A percentile compares a stretch with the other conserved stretches of the same genome.
phyloP scores from a whole-genome alignment of 768 basidiomycete genomes.

The Clitopilus passeckerianus region DNA sequence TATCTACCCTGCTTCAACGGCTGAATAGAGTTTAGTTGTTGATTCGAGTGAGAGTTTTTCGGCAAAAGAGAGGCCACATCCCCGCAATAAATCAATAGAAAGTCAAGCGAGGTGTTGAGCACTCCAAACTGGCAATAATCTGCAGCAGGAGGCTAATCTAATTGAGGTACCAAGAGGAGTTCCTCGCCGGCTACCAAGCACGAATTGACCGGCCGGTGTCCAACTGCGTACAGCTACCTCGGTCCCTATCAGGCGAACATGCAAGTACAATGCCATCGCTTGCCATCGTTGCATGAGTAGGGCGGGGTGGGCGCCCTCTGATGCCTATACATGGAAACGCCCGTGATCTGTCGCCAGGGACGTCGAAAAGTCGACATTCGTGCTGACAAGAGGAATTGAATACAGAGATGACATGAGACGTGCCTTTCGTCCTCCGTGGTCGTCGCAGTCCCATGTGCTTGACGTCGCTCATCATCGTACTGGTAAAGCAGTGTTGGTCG shows the following conservation, averaged over 20 bases:
- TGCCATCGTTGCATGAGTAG: not conserved
- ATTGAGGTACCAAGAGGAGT: not conserved
- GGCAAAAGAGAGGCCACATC: not conserved
- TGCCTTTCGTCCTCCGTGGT: not conserved
- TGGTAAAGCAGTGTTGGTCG: not conserved
- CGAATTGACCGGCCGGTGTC: not conserved
- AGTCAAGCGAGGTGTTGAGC: no score
- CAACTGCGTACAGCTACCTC: not conserved
- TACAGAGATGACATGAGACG: not conserved
- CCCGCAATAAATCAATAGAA: not conserved
- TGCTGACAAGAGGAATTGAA: not conserved
- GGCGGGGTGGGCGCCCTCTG: not conserved
- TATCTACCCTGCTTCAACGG: not conserved
- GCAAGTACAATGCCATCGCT: not conserved
- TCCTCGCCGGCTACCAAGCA: not conserved
- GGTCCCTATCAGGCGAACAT: not conserved
- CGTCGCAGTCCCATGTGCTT: not conserved
- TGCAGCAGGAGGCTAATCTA: not conserved
- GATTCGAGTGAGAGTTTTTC: not conserved
- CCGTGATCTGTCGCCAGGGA: not conserved
- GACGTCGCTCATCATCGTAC: not conserved
- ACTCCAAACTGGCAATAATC: not conserved
- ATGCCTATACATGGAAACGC: not conserved
- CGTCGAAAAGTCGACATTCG: not conserved
- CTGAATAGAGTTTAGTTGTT: not conserved